Percentiles rank a stretch among this genome's conserved stretches.
These are phyloP conservation scores for Selenicereus undatus DNA, from an alignment of 148 eudicot genomes.

Conservation along the genomic window DNA sequence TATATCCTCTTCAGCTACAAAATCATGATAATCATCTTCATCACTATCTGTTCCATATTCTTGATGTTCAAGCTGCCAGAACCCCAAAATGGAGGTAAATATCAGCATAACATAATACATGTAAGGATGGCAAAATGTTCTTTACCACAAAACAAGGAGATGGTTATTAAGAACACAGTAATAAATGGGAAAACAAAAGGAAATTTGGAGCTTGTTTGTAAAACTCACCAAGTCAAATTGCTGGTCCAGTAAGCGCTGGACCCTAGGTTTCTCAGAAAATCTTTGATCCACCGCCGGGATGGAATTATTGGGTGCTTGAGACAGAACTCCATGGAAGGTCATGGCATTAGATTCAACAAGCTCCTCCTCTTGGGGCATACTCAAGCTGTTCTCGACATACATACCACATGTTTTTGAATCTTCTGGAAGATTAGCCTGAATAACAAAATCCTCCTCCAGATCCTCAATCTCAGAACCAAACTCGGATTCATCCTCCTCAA, in stretches of 20 bases:
- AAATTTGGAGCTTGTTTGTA: background rate
- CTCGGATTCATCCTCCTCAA: constrained; percentile 66
- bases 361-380: constrained; percentile 25
- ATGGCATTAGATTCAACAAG: constrained; percentile 18
- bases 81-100: background rate
- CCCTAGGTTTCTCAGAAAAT: constrained; percentile 46
- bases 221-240: constrained; percentile 82
- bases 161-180: too few relatives aligned
- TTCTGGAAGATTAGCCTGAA: constrained; percentile 61
- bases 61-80: constrained; percentile 67
- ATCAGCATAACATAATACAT: background rate
- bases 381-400: constrained; percentile 30
- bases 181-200: too few relatives aligned
- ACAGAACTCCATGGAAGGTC: constrained; percentile 15
- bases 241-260: constrained; percentile 63
- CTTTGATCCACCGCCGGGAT: constrained; percentile 4
- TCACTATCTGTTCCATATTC: constrained; percentile 74
- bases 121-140: background rate
- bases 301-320: constrained; percentile 17
- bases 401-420: constrained; percentile 30
- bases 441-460: constrained; percentile 91
- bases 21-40: constrained; percentile 39
- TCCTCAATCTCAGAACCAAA: constrained; percentile 83
- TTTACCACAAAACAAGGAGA: background rate
- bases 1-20: constrained; percentile 38